These are phyloP conservation scores for Alternaria gansuensis DNA, from an alignment of 2,329 filamentous ascomycete species.

Conservation along the genomic window DNA sequence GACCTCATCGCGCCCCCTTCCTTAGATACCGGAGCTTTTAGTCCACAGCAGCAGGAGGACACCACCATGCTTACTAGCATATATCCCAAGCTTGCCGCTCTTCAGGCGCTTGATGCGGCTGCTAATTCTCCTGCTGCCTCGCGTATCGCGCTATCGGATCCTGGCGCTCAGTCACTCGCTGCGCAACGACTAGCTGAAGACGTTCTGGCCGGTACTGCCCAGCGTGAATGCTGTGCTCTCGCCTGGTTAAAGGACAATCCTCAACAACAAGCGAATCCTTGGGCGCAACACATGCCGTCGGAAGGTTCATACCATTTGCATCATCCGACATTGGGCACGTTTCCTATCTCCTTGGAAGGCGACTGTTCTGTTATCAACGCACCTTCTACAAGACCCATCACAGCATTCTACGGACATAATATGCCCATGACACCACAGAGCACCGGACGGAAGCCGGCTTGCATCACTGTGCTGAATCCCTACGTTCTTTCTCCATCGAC, in stretches of 20 bases:
- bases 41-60: constrained; percentile 44
- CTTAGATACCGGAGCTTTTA: constrained; percentile 36
- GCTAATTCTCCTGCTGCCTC: constrained; percentile 57
- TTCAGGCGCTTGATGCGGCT: constrained; percentile 57
- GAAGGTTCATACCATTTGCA: constrained; percentile 57
- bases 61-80: constrained; percentile 53
- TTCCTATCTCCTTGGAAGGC: constrained; percentile 56
- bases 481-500: constrained; percentile 51
- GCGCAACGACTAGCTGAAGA: constrained; percentile 68
- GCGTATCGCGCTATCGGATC: constrained; percentile 71
- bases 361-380: constrained; percentile 53
- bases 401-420: constrained; percentile 52
- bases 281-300: constrained; percentile 49
- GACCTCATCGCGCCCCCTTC: constrained; percentile 52
- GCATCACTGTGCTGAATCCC: constrained; percentile 52
- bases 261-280: constrained; percentile 49
- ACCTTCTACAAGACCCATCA: constrained; percentile 51
- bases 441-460: constrained; percentile 38
- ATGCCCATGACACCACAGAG: constrained; percentile 51
- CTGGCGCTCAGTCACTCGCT: constrained; percentile 69
- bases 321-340: constrained; percentile 57
- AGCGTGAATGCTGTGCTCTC: constrained; percentile 73
- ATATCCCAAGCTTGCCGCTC: constrained; percentile 59
- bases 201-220: constrained; percentile 68
- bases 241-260: constrained; percentile 66